Evolutionary conservation across 495 filamentous ascomycete species (phyloP).

Genomic region (Tuber calosporum): DNA sequence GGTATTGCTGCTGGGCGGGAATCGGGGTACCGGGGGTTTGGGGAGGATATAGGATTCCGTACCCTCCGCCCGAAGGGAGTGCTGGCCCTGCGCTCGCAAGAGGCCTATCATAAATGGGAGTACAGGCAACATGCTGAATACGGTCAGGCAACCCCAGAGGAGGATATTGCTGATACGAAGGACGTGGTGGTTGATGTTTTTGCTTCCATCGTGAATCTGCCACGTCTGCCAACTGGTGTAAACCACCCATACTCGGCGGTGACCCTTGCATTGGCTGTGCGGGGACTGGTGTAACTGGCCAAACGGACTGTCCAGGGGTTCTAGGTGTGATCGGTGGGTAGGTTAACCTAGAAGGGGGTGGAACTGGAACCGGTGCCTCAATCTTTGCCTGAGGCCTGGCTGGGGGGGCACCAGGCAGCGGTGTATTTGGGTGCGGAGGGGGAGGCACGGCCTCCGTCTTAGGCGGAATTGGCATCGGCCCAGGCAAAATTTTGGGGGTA

Average conservation of each 20-base stretch:
- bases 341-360: conserved; percentile 24
- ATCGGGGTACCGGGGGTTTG: conserved; percentile 15
- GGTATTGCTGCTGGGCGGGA: conserved; percentile 18
- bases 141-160: background rate
- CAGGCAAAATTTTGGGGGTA: conserved; percentile 18
- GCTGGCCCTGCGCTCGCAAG: background rate
- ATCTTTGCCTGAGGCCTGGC: conserved; percentile 26
- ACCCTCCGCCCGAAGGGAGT: conserved; percentile 21
- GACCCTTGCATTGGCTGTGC: conserved; percentile 28
- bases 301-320: conserved; percentile 5
- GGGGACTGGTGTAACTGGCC: conserved; percentile 14
- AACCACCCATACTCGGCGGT: conserved; percentile 12
- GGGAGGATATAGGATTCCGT: conserved; percentile 21
- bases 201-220: conserved; percentile 34
- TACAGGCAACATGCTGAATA: background rate
- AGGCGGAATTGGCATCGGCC: conserved; percentile 26
- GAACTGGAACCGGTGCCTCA: conserved; percentile 26
- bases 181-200: conserved; percentile 23
- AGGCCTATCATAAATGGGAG: background rate
- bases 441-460: conserved; percentile 36
- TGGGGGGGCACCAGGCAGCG: conserved; percentile 25
- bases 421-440: conserved; percentile 21
- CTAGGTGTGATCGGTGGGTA: conserved; percentile 26
- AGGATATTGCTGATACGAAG: conserved; percentile 7
- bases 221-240: conserved; percentile 30